These are phyloP conservation scores for Zygoascus biomembranicola DNA, from an alignment of 805 yeast genomes.

Conservation along the genomic window DNA sequence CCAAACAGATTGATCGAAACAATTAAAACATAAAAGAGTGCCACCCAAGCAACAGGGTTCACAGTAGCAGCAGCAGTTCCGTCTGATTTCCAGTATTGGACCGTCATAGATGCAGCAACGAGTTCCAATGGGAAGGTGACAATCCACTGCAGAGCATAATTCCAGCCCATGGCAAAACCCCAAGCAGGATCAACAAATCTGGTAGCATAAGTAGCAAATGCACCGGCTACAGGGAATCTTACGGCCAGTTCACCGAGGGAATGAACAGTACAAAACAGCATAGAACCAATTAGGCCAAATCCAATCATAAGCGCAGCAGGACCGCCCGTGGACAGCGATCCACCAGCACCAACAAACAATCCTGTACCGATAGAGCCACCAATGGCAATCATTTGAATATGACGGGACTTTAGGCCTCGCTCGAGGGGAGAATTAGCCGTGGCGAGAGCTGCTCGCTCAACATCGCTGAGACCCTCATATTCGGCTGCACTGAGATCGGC, in stretches of 20 bases:
- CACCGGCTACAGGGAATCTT: conserved; percentile 55
- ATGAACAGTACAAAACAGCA: conserved; percentile 55
- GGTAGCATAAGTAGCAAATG: conserved; percentile 52
- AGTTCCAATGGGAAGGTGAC: conserved; percentile 60
- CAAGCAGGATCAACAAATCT: conserved; percentile 59
- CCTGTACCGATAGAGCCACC: conserved; percentile 77
- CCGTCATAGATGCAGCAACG: conserved; percentile 52
- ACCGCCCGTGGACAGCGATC: conserved; percentile 46
- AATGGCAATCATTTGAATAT: conserved; percentile 64
- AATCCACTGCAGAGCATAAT: conserved; percentile 57
- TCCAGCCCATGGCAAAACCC: conserved; percentile 70
- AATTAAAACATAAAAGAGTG: conserved; percentile 45
- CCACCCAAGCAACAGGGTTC: conserved; percentile 52
- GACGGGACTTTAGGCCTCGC: conserved; percentile 43
- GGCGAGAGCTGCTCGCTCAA: conserved; percentile 36
- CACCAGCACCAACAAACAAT: conserved; percentile 60
- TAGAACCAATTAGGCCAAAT: conserved; percentile 50
- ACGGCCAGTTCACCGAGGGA: conserved; percentile 67
- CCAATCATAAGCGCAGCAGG: conserved; percentile 55
- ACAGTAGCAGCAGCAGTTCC: conserved; percentile 57
- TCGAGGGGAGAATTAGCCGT: conserved; percentile 41
- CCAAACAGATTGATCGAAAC: conserved; percentile 47
- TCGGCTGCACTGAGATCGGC: conserved; percentile 35
- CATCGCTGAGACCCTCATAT: conserved; percentile 30
- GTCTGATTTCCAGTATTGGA: conserved; percentile 49